Evolutionary conservation across 306 rosid species (phyloP), one percentile per base, ranked within the genome.

Genomic region (Ormosia emarginata): DNA sequence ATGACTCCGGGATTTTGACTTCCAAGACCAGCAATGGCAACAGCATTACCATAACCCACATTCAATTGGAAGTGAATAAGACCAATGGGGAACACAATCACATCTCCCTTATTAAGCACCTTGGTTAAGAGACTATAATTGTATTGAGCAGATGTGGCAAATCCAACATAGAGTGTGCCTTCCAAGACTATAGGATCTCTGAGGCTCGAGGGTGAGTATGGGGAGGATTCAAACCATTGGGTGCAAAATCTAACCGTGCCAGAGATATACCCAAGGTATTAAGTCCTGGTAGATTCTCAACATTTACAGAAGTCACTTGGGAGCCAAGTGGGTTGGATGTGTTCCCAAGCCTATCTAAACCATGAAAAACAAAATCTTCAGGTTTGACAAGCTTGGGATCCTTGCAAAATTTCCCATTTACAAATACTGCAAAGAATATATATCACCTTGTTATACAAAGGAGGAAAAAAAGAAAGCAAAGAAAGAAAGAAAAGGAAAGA

Each of bases 371-470:
- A 30, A 81, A 81, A 12, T 81, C 84, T 4, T 81, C 74, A 6
- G 79, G 73, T 6, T 7, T 64, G 18, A 4, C 79, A 0, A 32
- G 10, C 41, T 49, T 52, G 3, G 84, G 84, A 43, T 81, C 67
- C 79, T 72, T 81, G 67, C 79, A 80, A 39, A 80, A 80, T 17
- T 71, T 80, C 32, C 84, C 84, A 46, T 80, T 80, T 64, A 80
- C 84, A 37, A 81, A 81, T 15, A 81, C 79, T 72, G 68, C 37
- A 37, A 17, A 53, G 17, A 50, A 50, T 5, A 50, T 13, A 9
- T 47, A 47, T 4, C 4, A 24, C 24, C 24, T 24, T 24, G 24
- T 47, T 47, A 47, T 10, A 3, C 12, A 47, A 47, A 47, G 17
- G 56, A 13, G 17, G 4, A 50, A 13, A 13, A 12, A 13, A 50